Base-by-base conservation (phyloP, 805 yeast genomes). In the Lachancea fermentati region DNA sequence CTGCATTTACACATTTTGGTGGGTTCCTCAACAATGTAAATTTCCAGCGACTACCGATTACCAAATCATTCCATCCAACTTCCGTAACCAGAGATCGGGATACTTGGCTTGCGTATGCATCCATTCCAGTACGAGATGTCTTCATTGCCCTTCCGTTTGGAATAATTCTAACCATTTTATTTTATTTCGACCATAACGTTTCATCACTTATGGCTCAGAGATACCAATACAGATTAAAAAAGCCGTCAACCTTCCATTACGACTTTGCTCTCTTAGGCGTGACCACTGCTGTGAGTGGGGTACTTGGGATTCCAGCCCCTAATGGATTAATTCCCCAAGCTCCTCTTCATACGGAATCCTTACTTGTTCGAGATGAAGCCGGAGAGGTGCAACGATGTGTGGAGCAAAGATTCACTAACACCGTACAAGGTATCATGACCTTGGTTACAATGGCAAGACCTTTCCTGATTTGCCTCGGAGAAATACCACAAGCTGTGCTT, bases 321-420 rank as follows among this genome's bases (percentile, higher is more conserved):
- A 93, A 93, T 62, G 98, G 98, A 0, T 68, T 91, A 24, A 91
- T 91, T 32, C 98, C 98, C 1, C 98, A 91, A 60, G 97, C 98
- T 0, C 97, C 97, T 2, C 58, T 93, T 26, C 98, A 91, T 52
- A 88, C 97, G 0, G 75, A 73, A 31, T 77, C 96, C 0, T 63
- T 91, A 22, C 73, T 86, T 31, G 78, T 84, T 1, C 43, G 39
- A 24, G 58, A 55, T 35, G 41, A 36, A 14, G 47, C 52, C 7
- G 58, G 44, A 39, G 35, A 61, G 13, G 68, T 75, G 1, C 55
- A 67, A 1, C 62, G 75, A 3, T 88, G 89, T 7, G 95, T 93
- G 3, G 98, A 91, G 56, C 98, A 91, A 58, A 63, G 98, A 32
- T 68, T 88, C 37, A 81, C 94, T 2, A 93, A 93, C 55, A 77